Percentiles rank a stretch among this genome's conserved stretches.
These are phyloP conservation scores for Crithidia mellificae DNA, from an alignment of 208 protist genomes.

Conservation along the genomic window DNA sequence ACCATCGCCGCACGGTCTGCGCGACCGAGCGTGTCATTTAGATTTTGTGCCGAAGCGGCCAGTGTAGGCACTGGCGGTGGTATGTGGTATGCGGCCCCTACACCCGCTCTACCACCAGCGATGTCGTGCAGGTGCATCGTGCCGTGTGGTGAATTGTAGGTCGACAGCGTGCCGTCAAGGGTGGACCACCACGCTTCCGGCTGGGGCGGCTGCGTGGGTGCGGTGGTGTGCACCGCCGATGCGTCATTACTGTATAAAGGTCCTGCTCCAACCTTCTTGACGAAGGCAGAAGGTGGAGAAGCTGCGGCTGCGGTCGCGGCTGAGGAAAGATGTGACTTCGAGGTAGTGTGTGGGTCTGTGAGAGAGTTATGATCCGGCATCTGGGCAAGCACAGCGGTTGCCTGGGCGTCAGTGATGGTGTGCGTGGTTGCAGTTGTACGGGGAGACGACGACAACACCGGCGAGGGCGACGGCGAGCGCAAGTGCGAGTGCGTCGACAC, in stretches of 20 bases:
- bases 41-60: slow-evolving; percentile 9
- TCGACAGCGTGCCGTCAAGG: slow-evolving; percentile 29
- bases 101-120: too few species aligned
- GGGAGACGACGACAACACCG: neutral
- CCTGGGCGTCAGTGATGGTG: slow-evolving; percentile 8
- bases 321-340: too few species aligned
- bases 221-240: too few species aligned
- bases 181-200: slow-evolving; percentile 34
- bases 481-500: neutral
- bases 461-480: neutral
- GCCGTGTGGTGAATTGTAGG: slow-evolving; percentile 8
- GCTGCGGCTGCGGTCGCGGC: neutral
- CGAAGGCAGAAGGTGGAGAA: neutral
- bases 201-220: neutral
- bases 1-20: slow-evolving; percentile 50
- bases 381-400: neutral
- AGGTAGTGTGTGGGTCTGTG: too few species aligned
- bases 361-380: slow-evolving; percentile 10
- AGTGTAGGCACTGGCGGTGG: neutral
- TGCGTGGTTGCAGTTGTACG: neutral
- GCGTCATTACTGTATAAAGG: too few species aligned
- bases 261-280: neutral
- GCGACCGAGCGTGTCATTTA: slow-evolving; percentile 55
- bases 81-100: neutral
- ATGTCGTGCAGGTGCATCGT: neutral